phyloP scores from a whole-genome alignment of 306 rosid genomes.

The Quercus ilex region DNA sequence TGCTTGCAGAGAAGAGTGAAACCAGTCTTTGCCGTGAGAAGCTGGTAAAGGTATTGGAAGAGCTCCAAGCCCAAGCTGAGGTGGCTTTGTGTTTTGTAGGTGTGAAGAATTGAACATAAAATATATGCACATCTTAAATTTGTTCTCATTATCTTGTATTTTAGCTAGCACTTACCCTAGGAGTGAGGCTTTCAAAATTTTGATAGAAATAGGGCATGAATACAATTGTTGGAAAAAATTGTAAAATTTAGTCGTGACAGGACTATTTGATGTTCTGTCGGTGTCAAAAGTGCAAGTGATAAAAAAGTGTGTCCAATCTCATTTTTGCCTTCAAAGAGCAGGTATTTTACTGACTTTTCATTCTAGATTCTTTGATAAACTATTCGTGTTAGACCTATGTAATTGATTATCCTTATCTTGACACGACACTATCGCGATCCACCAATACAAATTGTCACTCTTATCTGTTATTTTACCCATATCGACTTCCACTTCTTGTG shows the following conservation, averaged over 20 bases:
- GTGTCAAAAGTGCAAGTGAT: neutral
- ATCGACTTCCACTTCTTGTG: too few relatives aligned
- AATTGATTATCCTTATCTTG: too few relatives aligned
- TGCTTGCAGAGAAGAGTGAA: constrained; percentile 57
- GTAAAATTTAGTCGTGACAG: neutral
- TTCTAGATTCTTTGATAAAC: neutral
- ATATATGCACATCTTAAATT: neutral
- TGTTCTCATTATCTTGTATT: constrained; percentile 2
- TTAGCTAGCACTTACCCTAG: neutral
- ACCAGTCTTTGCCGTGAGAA: constrained; percentile 57
- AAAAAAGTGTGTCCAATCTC: neutral
- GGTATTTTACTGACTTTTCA: neutral
- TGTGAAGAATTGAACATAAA: constrained; percentile 58
- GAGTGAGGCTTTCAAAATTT: neutral
- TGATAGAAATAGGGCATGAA: neutral
- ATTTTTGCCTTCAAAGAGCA: neutral
- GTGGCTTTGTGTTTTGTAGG: constrained; percentile 91
- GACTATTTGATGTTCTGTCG: neutral
- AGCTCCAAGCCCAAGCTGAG: constrained; percentile 93
- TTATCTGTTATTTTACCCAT: too few relatives aligned
- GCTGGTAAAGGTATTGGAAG: constrained; percentile 69
- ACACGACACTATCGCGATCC: too few relatives aligned
- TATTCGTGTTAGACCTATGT: neutral
- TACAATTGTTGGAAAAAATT: neutral
- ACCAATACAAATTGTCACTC: too few relatives aligned